These are phyloP conservation scores for Coemansia sp. DNA, from an alignment of 192 early-diverging fungal species.

Conservation along the genomic window DNA sequence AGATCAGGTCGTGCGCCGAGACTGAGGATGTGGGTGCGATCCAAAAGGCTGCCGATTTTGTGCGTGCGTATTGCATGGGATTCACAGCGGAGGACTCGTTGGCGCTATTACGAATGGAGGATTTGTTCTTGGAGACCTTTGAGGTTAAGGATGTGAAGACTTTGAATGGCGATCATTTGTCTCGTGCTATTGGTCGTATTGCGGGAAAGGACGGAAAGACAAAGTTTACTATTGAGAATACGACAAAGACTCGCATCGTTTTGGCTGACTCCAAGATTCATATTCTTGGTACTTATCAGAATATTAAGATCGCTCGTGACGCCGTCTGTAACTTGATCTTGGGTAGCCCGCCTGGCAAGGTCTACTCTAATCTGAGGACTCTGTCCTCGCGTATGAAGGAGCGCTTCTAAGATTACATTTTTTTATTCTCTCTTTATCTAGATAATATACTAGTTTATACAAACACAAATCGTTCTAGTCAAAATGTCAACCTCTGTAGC, in stretches of 20 bases:
- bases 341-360: slow-evolving; percentile 95
- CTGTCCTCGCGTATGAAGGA: slow-evolving; percentile 92
- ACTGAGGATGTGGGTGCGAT: slow-evolving; percentile 87
- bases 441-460: neutral
- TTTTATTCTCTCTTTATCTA: neutral
- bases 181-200: slow-evolving; percentile 96
- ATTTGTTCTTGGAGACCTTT: slow-evolving; percentile 94
- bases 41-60: slow-evolving; percentile 97
- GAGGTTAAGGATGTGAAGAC: slow-evolving; percentile 98
- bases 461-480: neutral
- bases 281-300: slow-evolving; percentile 93
- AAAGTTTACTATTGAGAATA: slow-evolving; percentile 97
- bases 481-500: no score
- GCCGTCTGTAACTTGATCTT: slow-evolving; percentile 89
- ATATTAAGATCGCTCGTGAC: slow-evolving; percentile 94
- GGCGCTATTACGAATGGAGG: slow-evolving; percentile 93
- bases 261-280: slow-evolving; percentile 97
- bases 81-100: slow-evolving; percentile 94
- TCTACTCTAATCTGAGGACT: slow-evolving; percentile 85
- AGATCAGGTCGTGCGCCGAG: slow-evolving; percentile 81
- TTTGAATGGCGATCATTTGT: slow-evolving; percentile 91
- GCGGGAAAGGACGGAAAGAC: slow-evolving; percentile 97
- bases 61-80: slow-evolving; percentile 89
- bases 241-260: slow-evolving; percentile 92
- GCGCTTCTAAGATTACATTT: slow-evolving; percentile 67